These are phyloP conservation scores for Candolleomyces efflorescens DNA, from an alignment of 768 basidiomycete species.

Conservation along the genomic window DNA sequence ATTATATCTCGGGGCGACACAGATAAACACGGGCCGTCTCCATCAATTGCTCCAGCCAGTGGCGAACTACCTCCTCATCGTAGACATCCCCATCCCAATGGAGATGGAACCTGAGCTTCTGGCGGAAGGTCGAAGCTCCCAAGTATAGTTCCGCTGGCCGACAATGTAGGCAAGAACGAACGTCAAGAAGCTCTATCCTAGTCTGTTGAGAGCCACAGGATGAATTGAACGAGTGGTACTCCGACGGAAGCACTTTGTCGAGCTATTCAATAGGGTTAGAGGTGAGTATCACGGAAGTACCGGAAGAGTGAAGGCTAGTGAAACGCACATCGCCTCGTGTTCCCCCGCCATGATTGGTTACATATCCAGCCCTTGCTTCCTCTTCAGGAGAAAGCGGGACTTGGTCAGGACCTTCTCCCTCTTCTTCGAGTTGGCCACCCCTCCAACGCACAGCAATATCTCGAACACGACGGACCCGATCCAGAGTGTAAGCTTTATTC, in stretches of 20 bases:
- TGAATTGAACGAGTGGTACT: constrained; percentile 25
- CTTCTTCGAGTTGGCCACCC: constrained; percentile 1
- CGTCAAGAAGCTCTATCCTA: neutral
- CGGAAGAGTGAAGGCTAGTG: neutral
- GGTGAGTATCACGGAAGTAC: neutral
- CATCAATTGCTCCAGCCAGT: constrained; percentile 46
- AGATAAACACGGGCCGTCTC: constrained; percentile 29
- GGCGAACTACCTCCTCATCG: constrained; percentile 32
- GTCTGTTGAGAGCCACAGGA: neutral
- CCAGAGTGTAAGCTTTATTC: constrained; percentile 17
- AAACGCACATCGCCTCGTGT: constrained; percentile 38
- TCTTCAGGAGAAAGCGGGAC: constrained; percentile 27
- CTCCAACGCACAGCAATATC: constrained; percentile 15
- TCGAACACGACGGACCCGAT: constrained; percentile 19
- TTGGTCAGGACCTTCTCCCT: constrained; percentile 13
- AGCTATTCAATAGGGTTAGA: constrained; percentile 24
- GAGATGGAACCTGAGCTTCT: constrained; percentile 29
- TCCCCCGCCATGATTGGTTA: constrained; percentile 29
- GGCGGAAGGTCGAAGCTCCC: constrained; percentile 30
- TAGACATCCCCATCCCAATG: constrained; percentile 46
- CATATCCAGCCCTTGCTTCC: constrained; percentile 16
- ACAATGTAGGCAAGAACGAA: constrained; percentile 28
- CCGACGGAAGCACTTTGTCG: constrained; percentile 27
- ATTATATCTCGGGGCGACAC: no score
- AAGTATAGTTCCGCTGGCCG: constrained; percentile 48